Percentiles rank a stretch among this genome's conserved stretches.
Conservation (phyloP, 2,329 filamentous ascomycete species). For the Pseudogymnoascus sp. region DNA sequence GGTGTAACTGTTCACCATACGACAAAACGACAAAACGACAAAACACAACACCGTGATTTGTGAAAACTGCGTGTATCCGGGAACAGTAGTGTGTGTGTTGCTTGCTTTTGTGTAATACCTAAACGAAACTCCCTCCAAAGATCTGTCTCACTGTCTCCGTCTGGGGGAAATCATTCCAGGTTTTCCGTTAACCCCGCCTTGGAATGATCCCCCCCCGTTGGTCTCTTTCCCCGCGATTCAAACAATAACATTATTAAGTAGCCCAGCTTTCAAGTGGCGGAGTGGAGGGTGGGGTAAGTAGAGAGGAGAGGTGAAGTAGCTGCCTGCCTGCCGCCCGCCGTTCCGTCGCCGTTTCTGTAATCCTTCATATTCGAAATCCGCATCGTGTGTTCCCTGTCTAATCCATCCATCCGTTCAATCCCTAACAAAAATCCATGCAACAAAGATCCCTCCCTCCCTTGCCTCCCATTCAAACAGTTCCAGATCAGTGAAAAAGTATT, state of each 20-base stretch:
- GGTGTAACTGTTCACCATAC: neutral
- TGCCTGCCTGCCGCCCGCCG: neutral
- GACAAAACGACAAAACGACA: neutral
- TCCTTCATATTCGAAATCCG: neutral
- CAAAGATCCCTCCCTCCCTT: neutral
- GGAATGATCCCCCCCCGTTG: neutral
- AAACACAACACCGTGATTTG: neutral
- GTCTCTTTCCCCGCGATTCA: neutral
- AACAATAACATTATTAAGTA: neutral
- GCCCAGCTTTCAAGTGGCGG: neutral
- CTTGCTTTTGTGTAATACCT: neutral
- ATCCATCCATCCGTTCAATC: neutral
- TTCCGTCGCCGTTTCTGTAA: neutral
- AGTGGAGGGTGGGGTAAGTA: neutral
- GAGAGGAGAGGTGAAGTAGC: neutral
- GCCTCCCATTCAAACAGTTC: neutral
- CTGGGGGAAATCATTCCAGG: neutral
- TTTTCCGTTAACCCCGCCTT: neutral
- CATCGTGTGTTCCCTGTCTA: neutral
- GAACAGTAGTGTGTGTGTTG: neutral
- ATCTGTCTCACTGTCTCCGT: too few relatives aligned
- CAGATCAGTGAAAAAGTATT: neutral
- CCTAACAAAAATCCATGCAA: neutral
- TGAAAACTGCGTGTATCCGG: neutral
- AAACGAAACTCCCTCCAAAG: neutral